phyloP scores from a whole-genome alignment of 2,329 filamentous ascomycete species.

The Fusarium liriodendri region DNA sequence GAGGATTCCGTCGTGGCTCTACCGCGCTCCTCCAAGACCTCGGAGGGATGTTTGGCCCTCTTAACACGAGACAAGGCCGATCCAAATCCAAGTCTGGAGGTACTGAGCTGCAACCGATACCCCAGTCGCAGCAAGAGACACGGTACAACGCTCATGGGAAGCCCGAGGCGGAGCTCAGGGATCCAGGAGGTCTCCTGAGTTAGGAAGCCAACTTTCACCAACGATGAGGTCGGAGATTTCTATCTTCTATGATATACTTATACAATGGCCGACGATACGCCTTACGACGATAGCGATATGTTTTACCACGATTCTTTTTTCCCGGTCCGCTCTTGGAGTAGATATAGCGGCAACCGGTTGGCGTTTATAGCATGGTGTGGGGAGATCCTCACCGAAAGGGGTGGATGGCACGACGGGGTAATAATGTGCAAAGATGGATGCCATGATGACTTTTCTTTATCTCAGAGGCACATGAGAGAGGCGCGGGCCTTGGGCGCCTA shows the following conservation, averaged over 20 bases:
- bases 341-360: constrained; percentile 27
- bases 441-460: not conserved
- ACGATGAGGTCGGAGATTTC: not conserved
- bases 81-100: constrained; percentile 47
- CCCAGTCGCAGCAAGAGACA: constrained; percentile 53
- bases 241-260: constrained; percentile 22
- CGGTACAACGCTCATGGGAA: constrained; percentile 46
- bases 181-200: constrained; percentile 55
- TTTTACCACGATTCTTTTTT: constrained; percentile 12
- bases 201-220: constrained; percentile 25
- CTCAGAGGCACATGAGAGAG: not conserved
- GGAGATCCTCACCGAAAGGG: not conserved
- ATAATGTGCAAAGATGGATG: constrained; percentile 5
- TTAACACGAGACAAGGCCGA: constrained; percentile 47
- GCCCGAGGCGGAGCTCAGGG: constrained; percentile 50
- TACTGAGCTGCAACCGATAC: constrained; percentile 61
- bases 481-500: constrained; percentile 1
- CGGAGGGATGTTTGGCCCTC: constrained; percentile 63
- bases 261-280: constrained; percentile 24
- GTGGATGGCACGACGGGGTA: constrained; percentile 21
- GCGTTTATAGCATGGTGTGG: constrained; percentile 26
- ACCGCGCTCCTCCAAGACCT: constrained; percentile 69
- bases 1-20: constrained; percentile 65
- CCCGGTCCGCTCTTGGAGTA: constrained; percentile 7
- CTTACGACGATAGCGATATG: constrained; percentile 30